Base-by-base conservation (phyloP, 1,284 basidiomycete genomes). In the Jaminaea rosea region DNA sequence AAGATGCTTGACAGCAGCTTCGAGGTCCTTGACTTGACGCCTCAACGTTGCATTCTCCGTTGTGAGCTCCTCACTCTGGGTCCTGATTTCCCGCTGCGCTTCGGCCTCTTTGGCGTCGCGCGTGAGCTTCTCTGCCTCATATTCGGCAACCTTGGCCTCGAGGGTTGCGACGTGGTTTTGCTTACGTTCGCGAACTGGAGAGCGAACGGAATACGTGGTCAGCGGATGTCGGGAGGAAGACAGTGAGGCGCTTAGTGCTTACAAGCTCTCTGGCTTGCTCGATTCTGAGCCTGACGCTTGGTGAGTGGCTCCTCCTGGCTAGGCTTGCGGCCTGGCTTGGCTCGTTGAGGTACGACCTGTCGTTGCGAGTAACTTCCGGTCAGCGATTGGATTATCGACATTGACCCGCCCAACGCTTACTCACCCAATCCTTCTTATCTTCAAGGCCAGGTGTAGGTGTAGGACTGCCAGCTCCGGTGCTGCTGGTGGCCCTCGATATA, bases 291-390 rank as follows among this genome's bases (percentile, higher is more conserved):
- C 50, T 72, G 70, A 39, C 71, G 69, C 46, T 73, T 73, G 8
- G 71, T 73, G 19, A 64, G 59, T 0, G 67, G 69, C 39, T 69
- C 66, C 3, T 60, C 58, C 34, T 62, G 65, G 23, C 62, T 65
- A 1, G 69, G 71, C 53, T 73, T 73, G 6, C 71, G 61, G n/a
- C 71, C 71, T 0, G 71, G 69, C 32, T 73, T 73, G 44, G 69
- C 67, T 1, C 71, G 60, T 13, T 63, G 62, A 8, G 71, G 71
- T 1, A 73, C 58, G 8, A 73, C 69, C 70, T n/a, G n/a, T n/a
- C n/a, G n/a, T n/a, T n/a, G n/a, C n/a, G n/a, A n/a, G n/a, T n/a
- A n/a, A n/a, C n/a, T n/a, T n/a, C n/a, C n/a, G n/a, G n/a, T n/a
- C n/a, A n/a, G n/a, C n/a, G n/a, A n/a, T n/a, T n/a, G n/a, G n/a